A percentile compares a stretch with the other conserved stretches of the same genome.
Conservation (phyloP, 169 alveolate species). For the Blepharisma undulans region DNA sequence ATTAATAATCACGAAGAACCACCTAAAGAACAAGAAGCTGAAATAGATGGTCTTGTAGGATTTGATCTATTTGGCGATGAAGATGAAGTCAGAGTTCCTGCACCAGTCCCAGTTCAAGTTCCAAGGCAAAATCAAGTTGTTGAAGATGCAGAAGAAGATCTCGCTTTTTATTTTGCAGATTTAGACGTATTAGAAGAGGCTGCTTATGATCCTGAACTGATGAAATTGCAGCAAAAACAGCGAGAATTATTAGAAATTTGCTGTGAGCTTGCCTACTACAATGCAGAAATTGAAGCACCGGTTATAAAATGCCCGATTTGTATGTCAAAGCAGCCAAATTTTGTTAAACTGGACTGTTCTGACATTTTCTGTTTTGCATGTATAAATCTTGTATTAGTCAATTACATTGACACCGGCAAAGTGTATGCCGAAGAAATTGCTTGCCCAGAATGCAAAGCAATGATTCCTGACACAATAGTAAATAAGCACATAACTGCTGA, state of each 20-base stretch:
- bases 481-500: background rate
- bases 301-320: background rate
- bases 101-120: background rate
- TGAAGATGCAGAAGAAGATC: background rate
- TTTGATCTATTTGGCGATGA: background rate
- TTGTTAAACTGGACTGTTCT: background rate
- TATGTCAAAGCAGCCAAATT: background rate
- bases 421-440: background rate
- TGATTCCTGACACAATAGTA: background rate
- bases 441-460: slow-evolving; percentile 14
- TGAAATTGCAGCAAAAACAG: background rate
- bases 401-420: background rate
- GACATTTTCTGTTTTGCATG: background rate
- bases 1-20: background rate
- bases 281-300: background rate
- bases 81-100: background rate
- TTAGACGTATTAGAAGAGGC: background rate
- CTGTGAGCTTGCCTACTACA: background rate
- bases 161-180: background rate
- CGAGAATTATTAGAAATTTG: background rate
- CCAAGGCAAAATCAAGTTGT: background rate
- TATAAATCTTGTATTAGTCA: background rate
- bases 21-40: background rate
- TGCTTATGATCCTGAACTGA: background rate
- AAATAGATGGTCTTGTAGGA: background rate